Conservation (phyloP, 495 filamentous ascomycete species). For the Articulospora tetracladia region DNA sequence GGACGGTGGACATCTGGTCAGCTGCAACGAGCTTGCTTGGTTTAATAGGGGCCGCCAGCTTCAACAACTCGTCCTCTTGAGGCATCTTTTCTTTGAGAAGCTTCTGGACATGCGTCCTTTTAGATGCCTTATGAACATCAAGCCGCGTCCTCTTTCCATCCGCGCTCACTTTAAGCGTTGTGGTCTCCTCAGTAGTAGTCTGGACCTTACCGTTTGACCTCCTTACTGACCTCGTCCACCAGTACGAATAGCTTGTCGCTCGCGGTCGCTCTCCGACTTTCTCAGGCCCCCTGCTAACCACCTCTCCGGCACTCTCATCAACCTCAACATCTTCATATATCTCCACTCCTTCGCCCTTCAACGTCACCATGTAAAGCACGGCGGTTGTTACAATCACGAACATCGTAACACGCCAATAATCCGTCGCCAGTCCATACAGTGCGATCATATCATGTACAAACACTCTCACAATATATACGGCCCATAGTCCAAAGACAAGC, state of each 20-base stretch:
- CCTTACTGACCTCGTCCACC: neutral
- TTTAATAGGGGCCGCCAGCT: neutral
- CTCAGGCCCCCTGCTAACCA: too few species aligned
- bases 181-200: neutral
- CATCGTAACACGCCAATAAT: neutral
- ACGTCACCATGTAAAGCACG: neutral
- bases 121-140: neutral
- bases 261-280: too few species aligned
- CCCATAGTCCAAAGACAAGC: neutral
- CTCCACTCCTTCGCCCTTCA: neutral
- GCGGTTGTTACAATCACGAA: neutral
- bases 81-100: neutral
- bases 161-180: neutral
- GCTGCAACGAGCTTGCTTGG: neutral
- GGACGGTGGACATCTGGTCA: neutral
- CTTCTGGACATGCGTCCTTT: neutral
- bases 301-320: neutral
- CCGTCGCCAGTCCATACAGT: neutral
- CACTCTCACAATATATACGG: neutral
- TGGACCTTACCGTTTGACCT: neutral
- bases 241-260: neutral
- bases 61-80: neutral
- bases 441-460: neutral
- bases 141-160: neutral
- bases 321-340: neutral